Conservation (phyloP, 2,329 filamentous ascomycete genomes). For the Chrysoporthe cubensis region DNA sequence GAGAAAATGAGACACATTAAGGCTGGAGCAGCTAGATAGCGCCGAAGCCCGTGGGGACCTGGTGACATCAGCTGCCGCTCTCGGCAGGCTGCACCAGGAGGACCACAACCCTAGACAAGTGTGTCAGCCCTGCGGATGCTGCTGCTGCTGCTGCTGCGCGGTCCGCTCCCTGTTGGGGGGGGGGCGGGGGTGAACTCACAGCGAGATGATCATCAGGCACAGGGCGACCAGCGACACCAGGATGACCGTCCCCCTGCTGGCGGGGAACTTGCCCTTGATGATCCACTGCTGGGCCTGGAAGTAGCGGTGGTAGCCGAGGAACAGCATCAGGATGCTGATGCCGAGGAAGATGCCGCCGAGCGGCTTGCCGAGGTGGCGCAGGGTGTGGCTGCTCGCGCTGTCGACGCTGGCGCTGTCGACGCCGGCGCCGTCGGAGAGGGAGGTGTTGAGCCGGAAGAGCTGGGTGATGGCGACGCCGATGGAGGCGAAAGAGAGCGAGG, state of each 20-base stretch:
- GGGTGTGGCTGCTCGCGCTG: constrained; percentile 42
- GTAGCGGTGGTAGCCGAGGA: constrained; percentile 79
- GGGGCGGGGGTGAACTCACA: constrained; percentile 36
- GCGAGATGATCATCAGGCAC: constrained; percentile 62
- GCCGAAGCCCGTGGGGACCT: not conserved
- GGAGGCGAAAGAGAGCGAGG: constrained; percentile 78
- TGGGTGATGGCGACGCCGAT: constrained; percentile 86
- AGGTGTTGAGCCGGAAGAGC: constrained; percentile 80
- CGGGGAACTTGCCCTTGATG: constrained; percentile 67
- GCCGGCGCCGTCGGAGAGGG: constrained; percentile 44
- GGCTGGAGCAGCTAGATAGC: not conserved
- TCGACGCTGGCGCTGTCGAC: constrained; percentile 33
- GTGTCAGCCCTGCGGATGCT: not conserved
- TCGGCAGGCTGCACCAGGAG: constrained; percentile 16
- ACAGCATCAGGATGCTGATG: constrained; percentile 74
- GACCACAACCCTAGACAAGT: constrained; percentile 9
- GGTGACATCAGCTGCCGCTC: not conserved
- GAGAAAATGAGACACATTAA: not conserved
- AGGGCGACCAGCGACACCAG: constrained; percentile 69
- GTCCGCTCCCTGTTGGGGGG: no score
- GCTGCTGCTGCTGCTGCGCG: no score
- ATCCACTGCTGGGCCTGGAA: constrained; percentile 81
- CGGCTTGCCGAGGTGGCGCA: constrained; percentile 71
- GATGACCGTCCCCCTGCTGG: constrained; percentile 64
- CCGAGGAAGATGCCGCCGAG: constrained; percentile 77